Base-by-base conservation (phyloP, 2,329 filamentous ascomycete genomes). In the Colletotrichum sp. region DNA sequence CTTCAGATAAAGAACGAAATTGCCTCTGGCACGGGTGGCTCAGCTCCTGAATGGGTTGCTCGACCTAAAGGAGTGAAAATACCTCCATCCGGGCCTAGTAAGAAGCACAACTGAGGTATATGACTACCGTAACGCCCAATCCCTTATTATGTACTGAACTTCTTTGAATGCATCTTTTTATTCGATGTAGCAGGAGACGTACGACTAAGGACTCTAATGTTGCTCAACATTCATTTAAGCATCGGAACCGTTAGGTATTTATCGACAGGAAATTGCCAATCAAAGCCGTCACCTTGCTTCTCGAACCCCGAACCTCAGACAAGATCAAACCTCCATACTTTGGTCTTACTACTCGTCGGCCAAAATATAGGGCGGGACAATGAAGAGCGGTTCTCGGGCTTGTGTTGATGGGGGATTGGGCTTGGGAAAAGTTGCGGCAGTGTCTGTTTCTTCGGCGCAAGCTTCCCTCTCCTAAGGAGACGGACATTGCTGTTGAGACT, bases 91-190 rank as follows among this genome's bases (percentile, higher is more conserved):
- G 65, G 65, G 5, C 65, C 65, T 5, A 59, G 65, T n/a, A 21
- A 1, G 32, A 59, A 59, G 14, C 1, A 1, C 14, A 59, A 68
- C 2, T 68, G 5, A 68, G 32, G 24, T 59, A 43, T n/a, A n/a
- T n/a, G n/a, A n/a, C n/a, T n/a, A n/a, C n/a, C n/a, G n/a, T n/a
- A n/a, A n/a, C n/a, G 14, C 0, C 5, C 5, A 1, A 6, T n/a
- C 2, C 3, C 10, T 21, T 2, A 3, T 2, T 10, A 13, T 21
- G 0, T 21, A 52, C n/a, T 21, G n/a, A 48, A 12, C 3, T 4
- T 21, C 9, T 21, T 48, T n/a, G 10, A 6, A 21, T 0, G 18
- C 38, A 48, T 12, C 9, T 12, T 12, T n/a, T 4, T 1, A 48
- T n/a, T 21, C n/a, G 5, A 21, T 0, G n/a, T 48, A 21, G 6